Evolutionary conservation across 208 protist genomes (phyloP), one percentile per base, ranked within the genome.

Genomic region (Leishmania amazonensis): DNA sequence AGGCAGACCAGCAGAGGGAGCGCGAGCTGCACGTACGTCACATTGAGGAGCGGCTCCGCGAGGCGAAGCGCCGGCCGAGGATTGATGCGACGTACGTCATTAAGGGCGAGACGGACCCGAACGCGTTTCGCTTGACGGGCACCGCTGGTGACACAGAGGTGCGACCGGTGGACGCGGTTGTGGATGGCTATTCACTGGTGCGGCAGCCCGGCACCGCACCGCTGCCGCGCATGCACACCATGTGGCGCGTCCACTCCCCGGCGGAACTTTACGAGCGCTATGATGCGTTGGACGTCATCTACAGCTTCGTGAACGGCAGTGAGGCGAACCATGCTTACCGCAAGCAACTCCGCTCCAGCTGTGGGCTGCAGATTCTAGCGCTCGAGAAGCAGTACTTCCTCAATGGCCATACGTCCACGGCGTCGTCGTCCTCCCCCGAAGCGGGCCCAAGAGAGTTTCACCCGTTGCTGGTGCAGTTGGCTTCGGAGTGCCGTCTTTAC

Each of bases 241-340:
- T 38, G 60, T 38, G 40, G 60, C 84, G 83, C 42, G 80, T 51
- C 21, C 87, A 84, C 80, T 86, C 88, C 64, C 51, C 75, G 1
- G 83, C 62, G 4, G 88, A 91, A 75, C 78, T 90, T 9, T 60
- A 82, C 15, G 58, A 78, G 35, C 19, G 42, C 58, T 89, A 84
- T 62, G 68, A 35, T 1, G 57, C 83, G 53, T 93, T 98, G 64
- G 96, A 98, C 79, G 84, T 99, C 53, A 88, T 99, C 19, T 99
- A 99, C 87, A 99, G 96, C 11, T 99, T 98, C 91, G 97, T 99
- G 38, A 99, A 99, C 84, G 98, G 98, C 21, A 93, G 68, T 17
- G 98, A 99, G 73, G 85, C 83, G 13, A 82, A 91, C 11, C 92
- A 96, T 45, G 35, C 68, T 6, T 93, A 82, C 81, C 88, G 87